Evolutionary conservation across 148 eudicot genomes (phyloP).

Genomic region (Dysphania ambrosioides): DNA sequence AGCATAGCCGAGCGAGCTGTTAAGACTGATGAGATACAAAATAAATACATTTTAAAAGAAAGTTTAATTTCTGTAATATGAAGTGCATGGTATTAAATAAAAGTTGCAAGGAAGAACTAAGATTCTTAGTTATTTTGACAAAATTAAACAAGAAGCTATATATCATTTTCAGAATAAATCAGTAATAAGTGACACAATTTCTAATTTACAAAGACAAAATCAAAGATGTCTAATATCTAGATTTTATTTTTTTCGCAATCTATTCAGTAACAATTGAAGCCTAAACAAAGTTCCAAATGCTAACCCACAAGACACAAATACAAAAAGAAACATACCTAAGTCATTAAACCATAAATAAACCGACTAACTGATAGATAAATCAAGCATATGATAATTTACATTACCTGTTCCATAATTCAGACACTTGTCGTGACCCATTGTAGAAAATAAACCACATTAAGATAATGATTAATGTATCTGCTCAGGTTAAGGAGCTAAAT

Average conservation of each 20-base stretch:
- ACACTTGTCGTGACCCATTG: constrained; percentile 30
- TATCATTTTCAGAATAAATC: background rate
- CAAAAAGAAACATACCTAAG: background rate
- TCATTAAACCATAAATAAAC: background rate
- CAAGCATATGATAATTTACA: background rate
- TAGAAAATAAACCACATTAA: constrained; percentile 39
- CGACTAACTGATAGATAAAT: background rate
- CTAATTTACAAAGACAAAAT: background rate
- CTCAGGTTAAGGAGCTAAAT: constrained; percentile 31
- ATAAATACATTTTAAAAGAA: background rate
- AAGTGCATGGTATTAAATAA: background rate
- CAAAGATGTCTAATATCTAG: background rate
- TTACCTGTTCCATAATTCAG: constrained; percentile 38
- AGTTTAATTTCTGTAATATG: background rate
- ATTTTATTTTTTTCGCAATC: no score
- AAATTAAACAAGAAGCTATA: background rate
- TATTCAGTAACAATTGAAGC: background rate
- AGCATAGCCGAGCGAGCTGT: constrained; percentile 16
- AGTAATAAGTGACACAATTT: background rate
- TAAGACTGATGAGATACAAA: constrained; percentile 4
- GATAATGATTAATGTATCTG: constrained; percentile 39
- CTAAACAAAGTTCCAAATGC: background rate
- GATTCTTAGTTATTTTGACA: background rate
- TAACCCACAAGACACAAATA: background rate
- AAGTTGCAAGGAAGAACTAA: background rate